Evolutionary conservation across 2,329 filamentous ascomycete genomes (phyloP).

Genomic region (Pyrenophora tritici-repentis): DNA sequence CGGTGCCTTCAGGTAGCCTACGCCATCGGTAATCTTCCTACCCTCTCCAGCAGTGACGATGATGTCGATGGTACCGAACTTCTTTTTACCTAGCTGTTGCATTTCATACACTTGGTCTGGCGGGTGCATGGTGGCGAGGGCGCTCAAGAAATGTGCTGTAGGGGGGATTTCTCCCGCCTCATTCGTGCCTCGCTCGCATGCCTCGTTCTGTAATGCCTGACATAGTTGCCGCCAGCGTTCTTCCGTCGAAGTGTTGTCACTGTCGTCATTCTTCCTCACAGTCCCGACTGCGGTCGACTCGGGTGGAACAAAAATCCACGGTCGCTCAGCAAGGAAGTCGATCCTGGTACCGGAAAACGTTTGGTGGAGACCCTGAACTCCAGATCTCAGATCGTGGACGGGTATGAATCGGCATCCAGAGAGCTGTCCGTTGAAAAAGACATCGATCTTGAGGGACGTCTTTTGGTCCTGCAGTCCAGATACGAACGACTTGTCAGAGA

Average conservation of each 20-base stretch:
- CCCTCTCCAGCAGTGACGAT: slow-evolving; percentile 39
- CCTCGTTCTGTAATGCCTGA: slow-evolving; percentile 41
- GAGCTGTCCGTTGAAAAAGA: slow-evolving; percentile 55
- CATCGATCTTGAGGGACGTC: slow-evolving; percentile 54
- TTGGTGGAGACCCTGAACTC: slow-evolving; percentile 25
- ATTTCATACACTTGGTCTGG: slow-evolving; percentile 41
- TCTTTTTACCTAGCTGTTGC: slow-evolving; percentile 35
- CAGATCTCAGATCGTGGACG: slow-evolving; percentile 24
- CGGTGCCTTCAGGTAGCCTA: slow-evolving; percentile 31
- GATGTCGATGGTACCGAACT: slow-evolving; percentile 49
- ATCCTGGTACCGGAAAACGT: slow-evolving; percentile 49
- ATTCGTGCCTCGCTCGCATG: slow-evolving; percentile 41
- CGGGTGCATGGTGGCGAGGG: slow-evolving; percentile 46
- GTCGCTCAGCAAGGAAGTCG: slow-evolving; percentile 49
- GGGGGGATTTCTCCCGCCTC: slow-evolving; percentile 38
- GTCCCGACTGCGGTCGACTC: slow-evolving; percentile 29
- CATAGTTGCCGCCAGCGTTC: slow-evolving; percentile 47
- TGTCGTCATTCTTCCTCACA: neutral
- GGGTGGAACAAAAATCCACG: slow-evolving; percentile 50
- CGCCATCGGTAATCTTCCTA: slow-evolving; percentile 29
- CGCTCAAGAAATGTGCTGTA: slow-evolving; percentile 47
- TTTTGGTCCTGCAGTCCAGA: slow-evolving; percentile 23
- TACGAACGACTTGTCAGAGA: slow-evolving; percentile 40
- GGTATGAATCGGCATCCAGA: slow-evolving; percentile 39
- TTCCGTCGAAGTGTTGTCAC: slow-evolving; percentile 1